Evolutionary conservation across 2,329 filamentous ascomycete species (phyloP), one percentile per base, ranked within the genome.

Genomic region (Fusarium sacchari): DNA sequence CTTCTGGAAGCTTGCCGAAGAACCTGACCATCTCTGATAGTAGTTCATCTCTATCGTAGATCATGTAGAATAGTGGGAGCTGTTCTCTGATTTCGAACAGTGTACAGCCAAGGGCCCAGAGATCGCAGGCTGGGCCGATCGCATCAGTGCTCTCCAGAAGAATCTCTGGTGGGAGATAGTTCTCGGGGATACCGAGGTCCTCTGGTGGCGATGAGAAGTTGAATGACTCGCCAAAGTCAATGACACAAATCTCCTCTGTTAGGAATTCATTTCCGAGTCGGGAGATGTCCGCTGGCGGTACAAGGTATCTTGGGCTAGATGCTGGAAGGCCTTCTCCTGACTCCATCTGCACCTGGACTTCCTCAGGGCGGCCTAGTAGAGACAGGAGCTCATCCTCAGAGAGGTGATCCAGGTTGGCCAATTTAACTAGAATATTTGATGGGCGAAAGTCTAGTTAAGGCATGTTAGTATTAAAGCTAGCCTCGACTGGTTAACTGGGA

Each of bases 21-120:
- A 81, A 71, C 10, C 72, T 53, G 2, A 78, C 77, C 32, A 82
- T 78, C 10, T 76, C 71, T 5, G 71, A 63, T 2, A 82, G 34
- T 12, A 80, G 46, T 3, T 81, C 79, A n/a, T 82, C 80, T 3
- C 53, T 55, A 9, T 79, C 76, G 34, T 77, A 73, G 28, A 72
- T 77, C 76, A 71, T 74, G 26, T 77, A 71, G 26, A 82, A 82
- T 0, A 83, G 69, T 1, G 69, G 69, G 8, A 77, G 59, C 2
- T 80, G 79, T 0, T 76, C 71, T 1, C 81, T 76, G 2, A 81
- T 81, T 63, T 82, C 79, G 39, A 80, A 80, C 0, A 83, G 39
- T 0, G 79, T 81, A 30, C 81, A 82, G 0, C 76, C 81, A 6
- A 82, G 77, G 34, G 81, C 79, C 80, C 81, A 82, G 1, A 82